These are phyloP conservation scores for Moesziomyces antarcticus DNA, from an alignment of 1,284 basidiomycete genomes.

Conservation along the genomic window DNA sequence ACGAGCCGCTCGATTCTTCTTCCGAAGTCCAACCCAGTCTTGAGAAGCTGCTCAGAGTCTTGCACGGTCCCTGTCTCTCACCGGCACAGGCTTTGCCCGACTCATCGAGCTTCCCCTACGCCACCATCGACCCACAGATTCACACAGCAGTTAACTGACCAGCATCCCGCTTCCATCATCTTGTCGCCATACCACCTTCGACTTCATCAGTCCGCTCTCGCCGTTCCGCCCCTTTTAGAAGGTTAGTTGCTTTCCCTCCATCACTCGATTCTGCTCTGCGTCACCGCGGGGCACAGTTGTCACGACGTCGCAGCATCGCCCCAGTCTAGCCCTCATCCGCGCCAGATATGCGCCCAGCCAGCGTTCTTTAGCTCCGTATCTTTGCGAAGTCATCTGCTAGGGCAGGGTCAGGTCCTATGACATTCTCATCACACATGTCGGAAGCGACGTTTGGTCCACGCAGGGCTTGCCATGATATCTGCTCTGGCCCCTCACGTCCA, in stretches of 20 bases:
- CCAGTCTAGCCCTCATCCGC: no score
- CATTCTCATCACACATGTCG: no score
- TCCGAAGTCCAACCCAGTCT: background rate
- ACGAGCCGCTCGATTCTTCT: background rate
- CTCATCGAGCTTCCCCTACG: background rate
- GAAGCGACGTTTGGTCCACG: no score
- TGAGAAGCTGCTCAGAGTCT: background rate
- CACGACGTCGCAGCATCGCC: no score
- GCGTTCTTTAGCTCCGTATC: no score
- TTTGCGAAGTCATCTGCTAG: no score
- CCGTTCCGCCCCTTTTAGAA: conserved; percentile 45
- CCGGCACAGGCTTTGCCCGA: background rate
- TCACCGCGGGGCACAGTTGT: background rate
- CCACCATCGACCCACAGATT: conserved; percentile 4
- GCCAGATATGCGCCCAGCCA: no score
- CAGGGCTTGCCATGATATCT: no score
- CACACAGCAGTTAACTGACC: conserved; percentile 17
- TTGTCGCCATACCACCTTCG: background rate
- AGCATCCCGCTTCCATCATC: background rate
- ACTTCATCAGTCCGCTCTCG: conserved; percentile 17
- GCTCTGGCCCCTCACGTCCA: no score
- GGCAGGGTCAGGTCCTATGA: no score
- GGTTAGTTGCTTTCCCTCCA: conserved; percentile 18
- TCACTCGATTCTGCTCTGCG: background rate
- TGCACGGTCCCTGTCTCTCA: conserved; percentile 1